Base-by-base conservation (phyloP, 176 grass and related monocot genomes). In the Alopecurus myosuroides region DNA sequence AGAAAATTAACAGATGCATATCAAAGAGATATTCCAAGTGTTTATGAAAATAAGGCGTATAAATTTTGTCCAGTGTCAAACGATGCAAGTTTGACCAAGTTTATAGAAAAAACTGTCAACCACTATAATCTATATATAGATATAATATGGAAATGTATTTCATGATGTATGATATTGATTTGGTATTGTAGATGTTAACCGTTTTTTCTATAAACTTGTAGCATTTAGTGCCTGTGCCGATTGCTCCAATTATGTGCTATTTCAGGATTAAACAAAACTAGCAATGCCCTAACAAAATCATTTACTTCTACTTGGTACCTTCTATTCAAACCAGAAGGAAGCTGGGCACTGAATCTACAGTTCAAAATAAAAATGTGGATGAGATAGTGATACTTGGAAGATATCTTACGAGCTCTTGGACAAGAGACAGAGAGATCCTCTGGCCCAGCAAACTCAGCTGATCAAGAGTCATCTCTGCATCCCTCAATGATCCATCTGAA, bases 351-450 rank as follows among this genome's bases (percentile, higher is more conserved):
- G 51, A 81, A 53, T 58, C 41, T 55, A 18, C 18, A 6, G 0
- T 33, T 12, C 6, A 33, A 35, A 45, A 70, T 20, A 31, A 57
- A 75, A 80, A 18, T 9, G 46, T 9, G 3, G 45, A 66, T 50
- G 28, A 14, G 29, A 73, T 41, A 41, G 11, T 73, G 39, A 68
- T 51, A 57, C n/a, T 68, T 30, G 18, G 36, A 39, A 46, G 22
- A 75, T 82, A 85, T 94, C 97, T 99, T 92, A 99, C 97, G 56
- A 99, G 88, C 85, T 99, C 97, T 87, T 99, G 97, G 74, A 99
- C 93, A 82, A 95, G 87, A 86, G 97, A 84, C 67, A 94, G 57
- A 51, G 93, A 92, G 64, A 99, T 94, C 87, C 86, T 96, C 72
- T 96, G 94, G 42, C 97, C 97, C 46, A 99, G 80, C 85, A 99